A percentile compares a stretch with the other conserved stretches of the same genome.
phyloP scores from a whole-genome alignment of 2,329 filamentous ascomycete species.

The Pseudopithomyces maydicus region DNA sequence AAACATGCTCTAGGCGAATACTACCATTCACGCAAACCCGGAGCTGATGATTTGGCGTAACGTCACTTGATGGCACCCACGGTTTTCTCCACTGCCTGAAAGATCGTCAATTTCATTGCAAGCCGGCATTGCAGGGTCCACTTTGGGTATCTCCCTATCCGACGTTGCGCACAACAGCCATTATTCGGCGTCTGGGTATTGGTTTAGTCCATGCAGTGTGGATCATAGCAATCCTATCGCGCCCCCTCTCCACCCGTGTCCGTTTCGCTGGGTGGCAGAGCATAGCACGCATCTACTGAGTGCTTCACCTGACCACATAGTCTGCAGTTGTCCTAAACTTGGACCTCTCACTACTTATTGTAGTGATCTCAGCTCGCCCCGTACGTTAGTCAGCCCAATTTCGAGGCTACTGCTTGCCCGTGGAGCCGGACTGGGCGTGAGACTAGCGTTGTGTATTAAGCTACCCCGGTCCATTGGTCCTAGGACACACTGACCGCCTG shows the following conservation, averaged over 20 bases:
- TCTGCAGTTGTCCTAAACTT: constrained; percentile 23
- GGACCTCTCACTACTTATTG: constrained; percentile 29
- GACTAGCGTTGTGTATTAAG: constrained; percentile 31
- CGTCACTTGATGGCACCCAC: constrained; percentile 28
- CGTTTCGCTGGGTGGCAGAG: constrained; percentile 26
- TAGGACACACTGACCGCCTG: constrained; percentile 18
- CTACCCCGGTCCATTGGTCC: constrained; percentile 29
- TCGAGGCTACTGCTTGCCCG: constrained; percentile 11
- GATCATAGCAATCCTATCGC: constrained; percentile 15
- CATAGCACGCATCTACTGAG: constrained; percentile 29
- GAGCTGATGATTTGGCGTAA: constrained; percentile 35
- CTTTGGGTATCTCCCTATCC: constrained; percentile 16
- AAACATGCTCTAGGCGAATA: constrained; percentile 23
- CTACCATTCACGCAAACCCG: constrained; percentile 25
- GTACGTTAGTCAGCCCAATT: constrained; percentile 25
- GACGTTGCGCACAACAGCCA: constrained; percentile 21
- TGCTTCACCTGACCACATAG: constrained; percentile 27
- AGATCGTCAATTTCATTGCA: constrained; percentile 14
- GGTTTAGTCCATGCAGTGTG: constrained; percentile 3
- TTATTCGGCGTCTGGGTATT: constrained; percentile 16
- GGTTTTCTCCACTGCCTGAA: constrained; percentile 15
- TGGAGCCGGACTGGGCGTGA: constrained; percentile 17
- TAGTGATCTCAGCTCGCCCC: constrained; percentile 33
- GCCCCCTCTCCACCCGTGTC: constrained; percentile 6
- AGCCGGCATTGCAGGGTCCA: constrained; percentile 11